phyloP scores from a whole-genome alignment of 306 rosid genomes.

The Rosa multiflora region DNA sequence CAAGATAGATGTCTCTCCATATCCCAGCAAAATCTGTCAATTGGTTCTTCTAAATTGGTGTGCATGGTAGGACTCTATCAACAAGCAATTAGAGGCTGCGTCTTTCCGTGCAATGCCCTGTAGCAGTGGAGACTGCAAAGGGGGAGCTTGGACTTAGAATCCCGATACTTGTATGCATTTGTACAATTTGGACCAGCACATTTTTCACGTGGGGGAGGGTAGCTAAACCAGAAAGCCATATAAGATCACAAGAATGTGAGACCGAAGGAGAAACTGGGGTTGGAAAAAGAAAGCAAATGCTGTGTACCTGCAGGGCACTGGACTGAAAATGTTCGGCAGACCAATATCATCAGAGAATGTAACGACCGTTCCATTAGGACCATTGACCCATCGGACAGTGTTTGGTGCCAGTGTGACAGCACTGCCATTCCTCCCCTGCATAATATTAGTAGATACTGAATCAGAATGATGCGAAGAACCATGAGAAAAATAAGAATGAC shows the following conservation, averaged over 20 bases:
- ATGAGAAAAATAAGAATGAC: background rate
- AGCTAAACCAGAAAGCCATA: conserved; percentile 32
- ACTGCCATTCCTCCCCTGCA: conserved; percentile 46
- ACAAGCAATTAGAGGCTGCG: conserved; percentile 31
- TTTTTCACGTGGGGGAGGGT: conserved; percentile 62
- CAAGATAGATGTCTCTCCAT: background rate
- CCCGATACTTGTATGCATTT: conserved; percentile 58
- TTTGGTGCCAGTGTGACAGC: conserved; percentile 38
- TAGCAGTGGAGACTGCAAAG: conserved; percentile 64
- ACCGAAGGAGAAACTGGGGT: background rate
- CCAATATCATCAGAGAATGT: conserved; percentile 59
- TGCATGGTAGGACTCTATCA: conserved; percentile 6
- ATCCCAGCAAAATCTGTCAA: background rate
- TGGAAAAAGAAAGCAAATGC: conserved; percentile 7
- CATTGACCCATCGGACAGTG: conserved; percentile 46
- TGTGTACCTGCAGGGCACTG: conserved; percentile 45
- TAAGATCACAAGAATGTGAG: background rate
- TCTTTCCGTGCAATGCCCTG: conserved; percentile 43
- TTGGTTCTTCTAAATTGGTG: background rate
- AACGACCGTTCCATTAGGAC: conserved; percentile 49
- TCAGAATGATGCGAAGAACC: background rate
- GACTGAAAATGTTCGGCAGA: conserved; percentile 48
- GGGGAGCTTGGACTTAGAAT: conserved; percentile 65
- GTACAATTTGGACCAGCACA: conserved; percentile 58
- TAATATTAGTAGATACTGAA: background rate